Evolutionary conservation across 2,329 filamentous ascomycete genomes (phyloP).

Genomic region (Zymoseptoria ardabiliae): DNA sequence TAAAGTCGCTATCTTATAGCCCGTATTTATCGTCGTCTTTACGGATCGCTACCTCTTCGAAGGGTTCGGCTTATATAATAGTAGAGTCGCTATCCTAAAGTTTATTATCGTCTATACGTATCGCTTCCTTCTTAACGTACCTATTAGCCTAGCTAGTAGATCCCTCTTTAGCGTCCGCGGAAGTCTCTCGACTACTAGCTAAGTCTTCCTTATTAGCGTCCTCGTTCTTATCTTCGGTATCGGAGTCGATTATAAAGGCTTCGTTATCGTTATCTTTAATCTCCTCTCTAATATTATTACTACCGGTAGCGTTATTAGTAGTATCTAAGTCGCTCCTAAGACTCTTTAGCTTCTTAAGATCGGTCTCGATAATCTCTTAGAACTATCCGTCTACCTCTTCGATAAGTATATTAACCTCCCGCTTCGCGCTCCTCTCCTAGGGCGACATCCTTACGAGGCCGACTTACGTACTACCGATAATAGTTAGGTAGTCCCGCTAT

Average conservation of each 20-base stretch:
- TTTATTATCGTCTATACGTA: background rate
- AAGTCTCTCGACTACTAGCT: background rate
- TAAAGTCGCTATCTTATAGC: background rate
- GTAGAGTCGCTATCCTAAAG: background rate
- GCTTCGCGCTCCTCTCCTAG: slow-evolving; percentile 15
- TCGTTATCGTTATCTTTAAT: slow-evolving; percentile 5
- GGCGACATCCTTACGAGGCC: slow-evolving; percentile 12
- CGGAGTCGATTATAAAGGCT: background rate
- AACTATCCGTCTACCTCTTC: slow-evolving; percentile 12
- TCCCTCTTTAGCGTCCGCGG: background rate
- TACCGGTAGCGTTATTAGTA: background rate
- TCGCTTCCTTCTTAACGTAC: background rate
- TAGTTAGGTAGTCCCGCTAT: slow-evolving; percentile 32
- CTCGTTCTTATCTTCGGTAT: background rate
- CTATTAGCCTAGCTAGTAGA: background rate
- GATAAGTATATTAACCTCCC: slow-evolving; percentile 17
- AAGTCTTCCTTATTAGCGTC: background rate
- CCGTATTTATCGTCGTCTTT: background rate
- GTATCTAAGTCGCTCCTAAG: background rate
- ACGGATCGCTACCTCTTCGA: background rate
- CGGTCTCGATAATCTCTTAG: slow-evolving; percentile 9
- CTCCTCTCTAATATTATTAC: background rate
- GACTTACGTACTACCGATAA: slow-evolving; percentile 23
- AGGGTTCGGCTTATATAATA: background rate
- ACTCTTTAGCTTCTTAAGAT: slow-evolving; percentile 15